Conservation (phyloP, 2,329 filamentous ascomycete species). For the Thermoascus crustaceus region DNA sequence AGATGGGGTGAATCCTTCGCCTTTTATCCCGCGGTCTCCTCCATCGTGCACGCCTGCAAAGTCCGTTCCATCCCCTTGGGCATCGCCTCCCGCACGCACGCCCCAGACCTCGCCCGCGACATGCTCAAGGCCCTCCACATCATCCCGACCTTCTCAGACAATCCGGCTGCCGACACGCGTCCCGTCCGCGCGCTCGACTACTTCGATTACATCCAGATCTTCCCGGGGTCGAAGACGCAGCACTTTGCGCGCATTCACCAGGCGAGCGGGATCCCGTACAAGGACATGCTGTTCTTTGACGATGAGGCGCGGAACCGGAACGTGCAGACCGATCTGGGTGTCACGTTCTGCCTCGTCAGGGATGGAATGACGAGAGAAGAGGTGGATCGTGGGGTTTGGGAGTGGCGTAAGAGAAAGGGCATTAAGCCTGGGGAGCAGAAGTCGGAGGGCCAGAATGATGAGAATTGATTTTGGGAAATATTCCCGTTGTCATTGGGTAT, state of each 20-base stretch:
- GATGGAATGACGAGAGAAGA: conserved; percentile 71
- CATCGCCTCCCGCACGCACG: conserved; percentile 71
- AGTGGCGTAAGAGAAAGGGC: conserved; percentile 69
- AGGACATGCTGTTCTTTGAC: conserved; percentile 93
- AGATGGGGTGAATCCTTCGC: conserved; percentile 57
- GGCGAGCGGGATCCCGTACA: conserved; percentile 60
- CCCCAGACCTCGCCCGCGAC: conserved; percentile 71
- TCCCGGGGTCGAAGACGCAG: conserved; percentile 70
- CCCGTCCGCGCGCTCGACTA: conserved; percentile 43
- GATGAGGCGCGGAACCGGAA: conserved; percentile 82
- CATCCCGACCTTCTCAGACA: conserved; percentile 37
- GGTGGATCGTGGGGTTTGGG: conserved; percentile 67
- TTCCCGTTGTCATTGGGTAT: neutral
- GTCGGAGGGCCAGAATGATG: conserved; percentile 7
- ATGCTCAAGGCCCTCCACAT: conserved; percentile 68
- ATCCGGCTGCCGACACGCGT: conserved; percentile 35
- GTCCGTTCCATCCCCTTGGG: conserved; percentile 51
- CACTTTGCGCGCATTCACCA: conserved; percentile 71
- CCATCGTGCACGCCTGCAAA: conserved; percentile 56
- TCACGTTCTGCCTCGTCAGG: conserved; percentile 73
- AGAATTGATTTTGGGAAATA: conserved; percentile 21
- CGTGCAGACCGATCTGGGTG: conserved; percentile 63
- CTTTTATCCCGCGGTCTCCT: conserved; percentile 64
- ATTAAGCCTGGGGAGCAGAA: conserved; percentile 23
- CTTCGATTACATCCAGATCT: conserved; percentile 54